Conservation (phyloP, 2,329 filamentous ascomycete species). For the Exserohilum turcica region DNA sequence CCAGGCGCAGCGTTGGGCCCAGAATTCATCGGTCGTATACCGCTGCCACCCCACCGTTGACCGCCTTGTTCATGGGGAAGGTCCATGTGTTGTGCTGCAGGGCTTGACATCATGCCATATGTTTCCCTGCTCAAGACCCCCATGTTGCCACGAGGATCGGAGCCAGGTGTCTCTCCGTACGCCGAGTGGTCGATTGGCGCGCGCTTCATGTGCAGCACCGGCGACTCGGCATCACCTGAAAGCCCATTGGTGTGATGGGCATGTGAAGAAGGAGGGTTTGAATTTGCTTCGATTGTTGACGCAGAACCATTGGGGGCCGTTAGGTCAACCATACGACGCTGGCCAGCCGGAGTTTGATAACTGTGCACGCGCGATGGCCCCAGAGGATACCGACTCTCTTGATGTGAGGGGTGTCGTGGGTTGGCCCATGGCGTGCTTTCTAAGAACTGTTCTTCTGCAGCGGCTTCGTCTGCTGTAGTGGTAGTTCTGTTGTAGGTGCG, state of each 20-base stretch:
- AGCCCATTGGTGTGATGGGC: conserved; percentile 34
- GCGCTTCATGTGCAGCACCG: conserved; percentile 47
- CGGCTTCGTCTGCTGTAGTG: conserved; percentile 56
- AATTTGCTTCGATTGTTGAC: conserved; percentile 48
- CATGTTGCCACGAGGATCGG: conserved; percentile 34
- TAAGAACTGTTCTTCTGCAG: conserved; percentile 83
- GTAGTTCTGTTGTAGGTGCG: conserved; percentile 44
- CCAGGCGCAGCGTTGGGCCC: conserved; percentile 18
- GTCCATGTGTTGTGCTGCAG: conserved; percentile 33
- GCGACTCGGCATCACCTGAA: conserved; percentile 43
- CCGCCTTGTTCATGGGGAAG: conserved; percentile 31
- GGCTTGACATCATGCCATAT: conserved; percentile 40
- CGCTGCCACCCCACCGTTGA: conserved; percentile 33
- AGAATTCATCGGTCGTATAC: conserved; percentile 25
- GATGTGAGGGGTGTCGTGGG: conserved; percentile 63
- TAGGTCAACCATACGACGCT: conserved; percentile 43
- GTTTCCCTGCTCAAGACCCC: conserved; percentile 32
- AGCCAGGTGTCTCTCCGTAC: conserved; percentile 35
- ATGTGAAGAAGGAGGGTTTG: conserved; percentile 46
- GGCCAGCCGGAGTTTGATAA: conserved; percentile 46
- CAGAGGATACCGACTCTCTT: conserved; percentile 41
- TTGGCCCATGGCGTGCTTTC: conserved; percentile 93
- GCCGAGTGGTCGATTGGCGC: conserved; percentile 35
- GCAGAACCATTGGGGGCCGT: conserved; percentile 46
- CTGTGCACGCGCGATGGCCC: conserved; percentile 35